Evolutionary conservation across 2,329 filamentous ascomycete genomes (phyloP), one percentile per base, ranked within the genome.

Genomic region (Aspergillus sp.): DNA sequence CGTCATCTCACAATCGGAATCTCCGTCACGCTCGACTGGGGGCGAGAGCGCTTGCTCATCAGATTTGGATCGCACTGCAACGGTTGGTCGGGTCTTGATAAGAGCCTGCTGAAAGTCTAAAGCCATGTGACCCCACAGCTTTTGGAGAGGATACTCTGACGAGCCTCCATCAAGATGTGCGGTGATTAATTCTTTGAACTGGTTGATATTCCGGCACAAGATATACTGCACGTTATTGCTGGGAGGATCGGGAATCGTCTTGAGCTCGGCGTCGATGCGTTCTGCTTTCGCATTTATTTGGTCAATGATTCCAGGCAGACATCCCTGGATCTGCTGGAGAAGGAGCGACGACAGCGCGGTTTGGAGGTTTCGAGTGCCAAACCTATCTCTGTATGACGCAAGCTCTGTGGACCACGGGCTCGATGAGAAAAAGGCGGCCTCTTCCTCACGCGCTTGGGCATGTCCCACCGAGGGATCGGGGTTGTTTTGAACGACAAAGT

Each of bases 401-500:
- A 87, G 75, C 0, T 71, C 63, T 0, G 69, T 74, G 0, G 69
- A 63, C 85, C 85, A 88, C 1, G 81, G 80, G 0, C 64, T 31
- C 1, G 65, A 57, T 0, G 63, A 47, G 60, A 89, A 89, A 66
- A 86, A 88, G 0, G 69, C 7, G 0, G 71, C 60, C 64, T 88
- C 86, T 9, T 80, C 73, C 0, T 63, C 16, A 0, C 85, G 77
- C 0, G 86, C 85, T 6, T 77, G 66, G 0, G 67, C 56, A 57
- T 87, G 81, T 1, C 77, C 76, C 0, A 84, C 69, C 0, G 71
- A 63, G 0, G 73, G 63, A 12, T 82, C 70, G 0, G 84, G 75
- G n/a, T 78, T 79, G 52, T 80, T 80, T 0, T 88, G 90, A 0
- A 93, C 91, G 9, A 91, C 85, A 62, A 88, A 96, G 69, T 94